phyloP scores from a whole-genome alignment of 2,329 filamentous ascomycete genomes.

The Calonectria naviculata region DNA sequence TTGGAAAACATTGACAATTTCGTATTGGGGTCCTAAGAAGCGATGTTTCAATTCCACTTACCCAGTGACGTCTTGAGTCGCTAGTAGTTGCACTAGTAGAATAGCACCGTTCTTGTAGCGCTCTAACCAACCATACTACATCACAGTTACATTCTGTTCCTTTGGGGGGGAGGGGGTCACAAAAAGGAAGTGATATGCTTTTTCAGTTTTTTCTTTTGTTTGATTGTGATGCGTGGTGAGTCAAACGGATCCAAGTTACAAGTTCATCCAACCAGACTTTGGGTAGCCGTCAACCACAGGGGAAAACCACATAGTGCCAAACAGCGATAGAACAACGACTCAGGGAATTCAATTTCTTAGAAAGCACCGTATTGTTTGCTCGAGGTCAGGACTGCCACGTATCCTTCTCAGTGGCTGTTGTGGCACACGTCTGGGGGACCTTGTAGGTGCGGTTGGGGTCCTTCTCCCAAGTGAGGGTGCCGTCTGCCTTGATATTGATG shows the following conservation, averaged over 20 bases:
- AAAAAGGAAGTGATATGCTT: not conserved
- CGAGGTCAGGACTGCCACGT: slow-evolving; percentile 40
- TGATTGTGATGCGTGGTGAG: too few species aligned
- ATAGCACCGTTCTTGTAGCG: not conserved
- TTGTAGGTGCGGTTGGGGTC: slow-evolving; percentile 62
- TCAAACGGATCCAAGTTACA: not conserved
- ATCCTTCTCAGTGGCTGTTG: slow-evolving; percentile 40
- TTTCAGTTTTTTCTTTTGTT: not conserved
- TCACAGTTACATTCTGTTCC: not conserved
- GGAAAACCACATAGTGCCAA: not conserved
- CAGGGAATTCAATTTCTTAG: not conserved
- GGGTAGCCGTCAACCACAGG: not conserved
- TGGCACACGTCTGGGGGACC: slow-evolving; percentile 45
- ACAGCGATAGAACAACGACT: not conserved
- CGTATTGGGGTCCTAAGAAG: too few species aligned
- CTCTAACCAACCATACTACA: not conserved
- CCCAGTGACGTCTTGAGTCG: too few species aligned
- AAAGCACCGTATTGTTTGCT: too few species aligned
- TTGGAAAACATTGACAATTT: too few species aligned
- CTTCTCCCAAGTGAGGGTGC: slow-evolving; percentile 71
- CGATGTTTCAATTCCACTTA: too few species aligned
- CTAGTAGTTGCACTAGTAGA: too few species aligned
- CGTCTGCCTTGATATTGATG: slow-evolving; percentile 66
- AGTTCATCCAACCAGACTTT: not conserved
- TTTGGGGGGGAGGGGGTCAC: not conserved